A percentile compares a stretch with the other conserved stretches of the same genome.
phyloP scores from a whole-genome alignment of 768 basidiomycete species.

The Lentinula sp. region DNA sequence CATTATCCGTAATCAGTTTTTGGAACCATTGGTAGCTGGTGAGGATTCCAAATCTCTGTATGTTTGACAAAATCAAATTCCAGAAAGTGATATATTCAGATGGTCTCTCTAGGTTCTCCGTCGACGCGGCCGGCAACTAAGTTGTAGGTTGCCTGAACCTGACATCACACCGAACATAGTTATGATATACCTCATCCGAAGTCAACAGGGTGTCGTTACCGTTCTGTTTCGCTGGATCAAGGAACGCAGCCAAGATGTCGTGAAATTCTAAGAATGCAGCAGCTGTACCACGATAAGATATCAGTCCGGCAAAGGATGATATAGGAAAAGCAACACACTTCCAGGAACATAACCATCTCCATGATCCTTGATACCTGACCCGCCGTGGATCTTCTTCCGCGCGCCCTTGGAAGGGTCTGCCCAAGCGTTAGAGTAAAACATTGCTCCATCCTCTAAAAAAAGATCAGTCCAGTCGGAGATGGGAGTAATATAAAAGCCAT shows the following conservation, averaged over 20 bases:
- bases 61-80: too few relatives aligned
- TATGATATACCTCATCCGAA: conserved; percentile 68
- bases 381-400: conserved; percentile 72
- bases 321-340: conserved; percentile 32
- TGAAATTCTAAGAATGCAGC: conserved; percentile 70
- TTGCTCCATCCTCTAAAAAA: conserved; percentile 58
- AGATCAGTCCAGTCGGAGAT: background rate
- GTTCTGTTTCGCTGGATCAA: conserved; percentile 49
- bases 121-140: background rate
- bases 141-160: conserved; percentile 19
- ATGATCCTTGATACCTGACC: conserved; percentile 47
- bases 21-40: too few relatives aligned
- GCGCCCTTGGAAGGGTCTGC: conserved; percentile 42
- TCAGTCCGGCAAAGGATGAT: background rate
- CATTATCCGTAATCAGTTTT: too few relatives aligned
- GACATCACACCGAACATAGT: conserved; percentile 59
- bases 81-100: too few relatives aligned
- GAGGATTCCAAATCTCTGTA: too few relatives aligned
- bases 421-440: conserved; percentile 66
- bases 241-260: conserved; percentile 60
- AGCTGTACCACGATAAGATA: conserved; percentile 24
- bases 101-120: too few relatives aligned
- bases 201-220: conserved; percentile 63
- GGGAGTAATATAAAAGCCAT: background rate
- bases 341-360: conserved; percentile 56